These are phyloP conservation scores for Pogostemon cablin DNA, from an alignment of 257 asterid species.

Conservation along the genomic window DNA sequence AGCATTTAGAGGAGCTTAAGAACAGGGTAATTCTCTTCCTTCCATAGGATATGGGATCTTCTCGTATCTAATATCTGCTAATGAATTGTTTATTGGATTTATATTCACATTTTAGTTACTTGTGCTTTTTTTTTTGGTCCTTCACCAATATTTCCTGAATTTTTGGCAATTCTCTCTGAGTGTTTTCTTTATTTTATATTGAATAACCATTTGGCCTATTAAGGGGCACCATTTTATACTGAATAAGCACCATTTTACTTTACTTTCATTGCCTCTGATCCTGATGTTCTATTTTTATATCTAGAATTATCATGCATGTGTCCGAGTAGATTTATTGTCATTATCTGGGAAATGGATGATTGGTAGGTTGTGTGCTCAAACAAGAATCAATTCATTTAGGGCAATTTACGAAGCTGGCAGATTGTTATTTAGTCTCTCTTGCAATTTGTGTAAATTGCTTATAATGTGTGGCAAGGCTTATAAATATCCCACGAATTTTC, in stretches of 20 bases:
- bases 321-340: background rate
- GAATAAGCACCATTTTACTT: background rate
- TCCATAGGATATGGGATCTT: background rate
- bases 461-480: too few relatives aligned
- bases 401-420: background rate
- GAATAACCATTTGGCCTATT: background rate
- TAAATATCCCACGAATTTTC: background rate
- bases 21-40: conserved; percentile 59
- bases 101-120: background rate
- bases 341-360: background rate
- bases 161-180: background rate
- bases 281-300: background rate
- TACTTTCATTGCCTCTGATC: background rate
- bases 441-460: too few relatives aligned
- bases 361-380: conserved; percentile 6
- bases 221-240: background rate
- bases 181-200: conserved; percentile 11
- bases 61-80: background rate
- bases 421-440: too few relatives aligned
- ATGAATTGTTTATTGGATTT: conserved; percentile 20
- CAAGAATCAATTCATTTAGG: background rate
- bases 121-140: background rate
- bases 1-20: conserved; percentile 70
- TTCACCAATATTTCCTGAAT: background rate
- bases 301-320: background rate